Percentiles rank a stretch among this genome's conserved stretches.
phyloP scores from a whole-genome alignment of 164 flowering plant genomes.

The Berberis vulgaris region DNA sequence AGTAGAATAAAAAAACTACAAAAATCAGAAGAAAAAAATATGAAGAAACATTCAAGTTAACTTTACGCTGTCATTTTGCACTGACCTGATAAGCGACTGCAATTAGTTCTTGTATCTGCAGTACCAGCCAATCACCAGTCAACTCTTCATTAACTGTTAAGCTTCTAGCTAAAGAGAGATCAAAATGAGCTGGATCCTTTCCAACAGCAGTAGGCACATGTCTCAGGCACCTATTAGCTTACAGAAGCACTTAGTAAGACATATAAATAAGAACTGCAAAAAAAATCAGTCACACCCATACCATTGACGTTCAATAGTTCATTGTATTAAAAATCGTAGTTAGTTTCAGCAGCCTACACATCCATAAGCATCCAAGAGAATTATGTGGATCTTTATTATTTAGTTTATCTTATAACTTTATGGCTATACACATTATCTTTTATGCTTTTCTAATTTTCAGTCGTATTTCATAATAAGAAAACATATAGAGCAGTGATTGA shows the following conservation, averaged over 20 bases:
- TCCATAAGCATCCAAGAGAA: too few relatives aligned
- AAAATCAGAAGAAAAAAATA: not conserved
- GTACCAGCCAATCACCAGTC: slow-evolving; percentile 76
- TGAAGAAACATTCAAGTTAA: not conserved
- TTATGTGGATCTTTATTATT: too few relatives aligned
- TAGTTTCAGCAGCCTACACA: too few relatives aligned
- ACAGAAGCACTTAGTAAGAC: not conserved
- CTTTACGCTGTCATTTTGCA: slow-evolving; percentile 1
- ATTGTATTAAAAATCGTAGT: too few relatives aligned
- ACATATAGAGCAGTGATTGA: too few relatives aligned
- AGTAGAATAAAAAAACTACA: not conserved
- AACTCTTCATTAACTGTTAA: slow-evolving; percentile 18
- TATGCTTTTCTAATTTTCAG: too few relatives aligned
- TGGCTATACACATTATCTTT: too few relatives aligned
- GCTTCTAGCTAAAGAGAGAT: slow-evolving; percentile 66
- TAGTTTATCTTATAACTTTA: too few relatives aligned
- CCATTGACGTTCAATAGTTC: too few relatives aligned
- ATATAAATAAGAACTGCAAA: not conserved
- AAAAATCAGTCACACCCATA: too few relatives aligned
- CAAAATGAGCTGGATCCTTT: slow-evolving; percentile 76
- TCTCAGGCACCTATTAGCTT: slow-evolving; percentile 62
- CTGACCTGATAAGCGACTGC: slow-evolving; percentile 95
- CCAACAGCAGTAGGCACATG: slow-evolving; percentile 86
- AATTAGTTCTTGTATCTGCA: slow-evolving; percentile 75
- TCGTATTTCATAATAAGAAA: too few relatives aligned